phyloP scores from a whole-genome alignment of 2,329 filamentous ascomycete species.

The Grosmannia serpens region DNA sequence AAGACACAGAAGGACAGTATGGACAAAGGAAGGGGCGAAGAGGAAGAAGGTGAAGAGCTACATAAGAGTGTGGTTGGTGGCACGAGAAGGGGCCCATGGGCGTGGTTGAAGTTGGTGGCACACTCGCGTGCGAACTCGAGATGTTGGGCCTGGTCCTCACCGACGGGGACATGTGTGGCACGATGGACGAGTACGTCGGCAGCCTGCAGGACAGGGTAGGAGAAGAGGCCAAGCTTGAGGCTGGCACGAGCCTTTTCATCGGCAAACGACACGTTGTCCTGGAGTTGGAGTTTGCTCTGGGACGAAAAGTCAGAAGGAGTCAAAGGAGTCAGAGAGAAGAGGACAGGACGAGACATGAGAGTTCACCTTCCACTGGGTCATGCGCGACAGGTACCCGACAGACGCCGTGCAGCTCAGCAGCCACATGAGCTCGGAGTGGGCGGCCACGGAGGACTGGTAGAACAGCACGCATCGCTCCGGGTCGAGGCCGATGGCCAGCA shows the following conservation, averaged over 20 bases:
- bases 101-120: slow-evolving; percentile 75
- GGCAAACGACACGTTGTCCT: slow-evolving; percentile 44
- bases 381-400: slow-evolving; percentile 88
- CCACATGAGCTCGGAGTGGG: slow-evolving; percentile 92
- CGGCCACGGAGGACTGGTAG: slow-evolving; percentile 44
- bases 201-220: slow-evolving; percentile 90
- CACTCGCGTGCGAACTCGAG: slow-evolving; percentile 85
- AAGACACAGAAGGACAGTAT: background rate
- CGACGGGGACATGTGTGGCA: slow-evolving; percentile 89
- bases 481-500: slow-evolving; percentile 76
- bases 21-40: background rate
- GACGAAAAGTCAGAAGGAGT: background rate
- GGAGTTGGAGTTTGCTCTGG: slow-evolving; percentile 62
- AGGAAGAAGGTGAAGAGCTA: slow-evolving; percentile 23
- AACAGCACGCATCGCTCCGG: slow-evolving; percentile 70
- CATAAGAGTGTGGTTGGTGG: slow-evolving; percentile 60
- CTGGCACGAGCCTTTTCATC: slow-evolving; percentile 45
- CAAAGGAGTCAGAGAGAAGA: background rate
- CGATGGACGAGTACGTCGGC: slow-evolving; percentile 86
- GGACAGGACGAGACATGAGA: background rate
- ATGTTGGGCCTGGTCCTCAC: slow-evolving; percentile 91
- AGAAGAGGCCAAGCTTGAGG: slow-evolving; percentile 83
- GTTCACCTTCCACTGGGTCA: slow-evolving; percentile 92
- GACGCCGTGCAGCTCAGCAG: slow-evolving; percentile 85
- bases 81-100: slow-evolving; percentile 48